These are phyloP conservation scores for Hypoxylon fragiforme DNA, from an alignment of 495 filamentous ascomycete genomes.

Conservation along the genomic window DNA sequence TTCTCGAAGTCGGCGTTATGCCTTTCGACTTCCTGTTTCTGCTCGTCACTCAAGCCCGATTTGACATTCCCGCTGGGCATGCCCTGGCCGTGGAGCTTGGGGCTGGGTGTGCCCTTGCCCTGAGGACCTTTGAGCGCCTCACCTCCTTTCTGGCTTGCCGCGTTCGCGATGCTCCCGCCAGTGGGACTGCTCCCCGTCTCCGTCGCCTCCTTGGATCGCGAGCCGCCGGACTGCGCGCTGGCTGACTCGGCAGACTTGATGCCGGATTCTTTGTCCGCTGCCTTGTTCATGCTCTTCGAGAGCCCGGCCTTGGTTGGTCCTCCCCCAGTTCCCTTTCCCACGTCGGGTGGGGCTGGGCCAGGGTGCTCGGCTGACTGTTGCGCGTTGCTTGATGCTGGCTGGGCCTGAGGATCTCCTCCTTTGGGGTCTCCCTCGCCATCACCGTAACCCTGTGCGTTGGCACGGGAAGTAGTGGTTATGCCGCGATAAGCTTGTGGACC, in stretches of 20 bases:
- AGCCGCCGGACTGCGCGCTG: slow-evolving; percentile 48
- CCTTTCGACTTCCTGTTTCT: slow-evolving; percentile 54
- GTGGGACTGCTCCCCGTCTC: slow-evolving; percentile 39
- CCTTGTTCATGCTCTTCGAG: slow-evolving; percentile 32
- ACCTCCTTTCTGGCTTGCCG: slow-evolving; percentile 45
- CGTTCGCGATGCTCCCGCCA: slow-evolving; percentile 37
- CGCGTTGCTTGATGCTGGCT: slow-evolving; percentile 25
- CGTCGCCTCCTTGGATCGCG: slow-evolving; percentile 50
- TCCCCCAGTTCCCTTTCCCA: slow-evolving; percentile 33
- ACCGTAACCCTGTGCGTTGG: slow-evolving; percentile 36
- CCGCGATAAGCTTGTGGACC: slow-evolving; percentile 24
- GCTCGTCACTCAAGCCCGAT: slow-evolving; percentile 45
- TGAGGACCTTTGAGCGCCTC: slow-evolving; percentile 46
- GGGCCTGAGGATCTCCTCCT: slow-evolving; percentile 37
- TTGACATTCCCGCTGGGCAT: slow-evolving; percentile 40
- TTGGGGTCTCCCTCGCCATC: slow-evolving; percentile 41
- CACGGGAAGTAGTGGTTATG: slow-evolving; percentile 16
- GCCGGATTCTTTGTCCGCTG: slow-evolving; percentile 17
- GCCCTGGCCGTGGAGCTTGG: slow-evolving; percentile 51
- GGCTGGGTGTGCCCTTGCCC: slow-evolving; percentile 41
- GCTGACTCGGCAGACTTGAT: slow-evolving; percentile 43
- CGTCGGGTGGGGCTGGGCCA: slow-evolving; percentile 37
- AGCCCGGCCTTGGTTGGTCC: slow-evolving; percentile 33
- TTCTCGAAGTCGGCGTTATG: slow-evolving; percentile 57
- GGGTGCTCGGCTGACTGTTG: slow-evolving; percentile 41